Evolutionary conservation across 73 alveolate genomes (phyloP), one percentile per base, ranked within the genome.

Genomic region (Paramecium pentaurelia): DNA sequence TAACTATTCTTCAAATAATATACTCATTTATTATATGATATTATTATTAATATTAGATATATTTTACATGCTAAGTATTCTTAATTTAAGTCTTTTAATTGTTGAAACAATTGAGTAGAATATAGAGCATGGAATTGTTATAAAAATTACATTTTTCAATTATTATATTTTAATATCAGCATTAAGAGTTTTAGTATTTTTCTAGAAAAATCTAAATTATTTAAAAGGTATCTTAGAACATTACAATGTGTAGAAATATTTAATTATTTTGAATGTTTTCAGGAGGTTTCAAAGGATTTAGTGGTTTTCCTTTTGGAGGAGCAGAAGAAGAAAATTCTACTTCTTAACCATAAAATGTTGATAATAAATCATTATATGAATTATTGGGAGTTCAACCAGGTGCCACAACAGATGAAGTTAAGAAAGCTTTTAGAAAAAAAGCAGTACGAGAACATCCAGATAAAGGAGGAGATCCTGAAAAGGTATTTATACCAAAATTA

Each of bases 391-490:
- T 98, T 47, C 95, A 93, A 47, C 92, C 97, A 94, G 95, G 60
- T 16, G 98, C 99, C 8, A 58, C 99, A 18, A 85, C 92, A 64
- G 98, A 96, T 60, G 99, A 98, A 38, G 60, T 98, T 84, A 97
- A 95, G 85, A 97, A 96, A 77, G 98, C 99, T 6, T 98, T 92
- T 95, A 94, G 98, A 88, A 97, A 97, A 88, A 86, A 83, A 88
- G 99, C 99, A 59, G 88, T 92, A 27, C 95, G 97, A 88, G 96
- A 97, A 86, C 99, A 98, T 94, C 99, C 99, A 60, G 99, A 98
- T 80, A 98, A 98, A 93, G 99, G 99, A 11, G 99, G 49, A 36
- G 98, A 95, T 70, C 97, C 99, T 38, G 97, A 98, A 93, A 97
- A 86, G 45, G 88, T 60, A 86, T 38, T 60, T 49, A 27, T 14